phyloP scores from a whole-genome alignment of 2,329 filamentous ascomycete genomes.

The Lachnellula subtilissima region DNA sequence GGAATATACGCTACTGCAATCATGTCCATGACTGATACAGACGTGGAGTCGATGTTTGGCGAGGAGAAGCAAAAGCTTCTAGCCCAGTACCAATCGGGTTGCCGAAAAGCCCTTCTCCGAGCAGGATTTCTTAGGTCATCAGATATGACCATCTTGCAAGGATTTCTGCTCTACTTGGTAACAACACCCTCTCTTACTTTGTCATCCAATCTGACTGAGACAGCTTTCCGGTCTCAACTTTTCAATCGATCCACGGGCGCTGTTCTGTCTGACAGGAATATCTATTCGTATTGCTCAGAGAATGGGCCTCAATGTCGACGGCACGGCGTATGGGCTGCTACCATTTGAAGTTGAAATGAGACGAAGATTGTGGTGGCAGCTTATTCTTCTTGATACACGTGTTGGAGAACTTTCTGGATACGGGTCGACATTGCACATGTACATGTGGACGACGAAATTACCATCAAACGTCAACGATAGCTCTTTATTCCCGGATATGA shows the following conservation, averaged over 20 bases:
- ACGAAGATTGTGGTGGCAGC: constrained; percentile 57
- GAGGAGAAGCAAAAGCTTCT: constrained; percentile 48
- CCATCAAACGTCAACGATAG: constrained; percentile 52
- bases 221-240: constrained; percentile 32
- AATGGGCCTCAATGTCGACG: constrained; percentile 44
- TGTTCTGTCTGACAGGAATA: constrained; percentile 45
- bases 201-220: constrained; percentile 2
- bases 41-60: constrained; percentile 47
- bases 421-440: constrained; percentile 38
- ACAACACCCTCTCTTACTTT: constrained; percentile 24
- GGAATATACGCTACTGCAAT: constrained; percentile 57
- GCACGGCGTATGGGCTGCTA: constrained; percentile 24
- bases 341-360: constrained; percentile 56
- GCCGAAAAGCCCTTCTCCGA: constrained; percentile 61
- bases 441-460: constrained; percentile 42
- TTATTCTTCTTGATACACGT: constrained; percentile 56
- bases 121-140: constrained; percentile 60
- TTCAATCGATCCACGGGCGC: constrained; percentile 37
- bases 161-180: constrained; percentile 63
- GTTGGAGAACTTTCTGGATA: constrained; percentile 51
- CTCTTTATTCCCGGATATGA: constrained; percentile 41
- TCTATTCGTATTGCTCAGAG: constrained; percentile 45
- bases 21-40: constrained; percentile 52
- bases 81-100: constrained; percentile 50
- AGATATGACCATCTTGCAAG: constrained; percentile 62